These are phyloP conservation scores for Saccharum officinarum DNA, from an alignment of 176 grass and related monocot genomes.

Conservation along the genomic window DNA sequence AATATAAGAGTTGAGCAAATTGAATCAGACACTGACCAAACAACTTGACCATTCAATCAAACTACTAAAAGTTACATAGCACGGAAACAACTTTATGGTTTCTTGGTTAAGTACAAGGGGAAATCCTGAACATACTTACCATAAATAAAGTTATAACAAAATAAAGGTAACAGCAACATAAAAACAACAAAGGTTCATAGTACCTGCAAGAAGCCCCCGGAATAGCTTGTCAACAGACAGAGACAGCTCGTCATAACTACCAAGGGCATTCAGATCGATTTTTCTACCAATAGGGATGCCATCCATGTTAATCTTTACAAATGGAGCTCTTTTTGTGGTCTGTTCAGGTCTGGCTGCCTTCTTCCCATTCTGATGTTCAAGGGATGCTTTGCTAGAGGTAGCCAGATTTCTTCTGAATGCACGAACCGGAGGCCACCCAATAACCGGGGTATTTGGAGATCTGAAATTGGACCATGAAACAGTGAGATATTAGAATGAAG, in stretches of 20 bases:
- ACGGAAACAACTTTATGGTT: not conserved
- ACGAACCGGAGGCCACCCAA: conserved; percentile 87
- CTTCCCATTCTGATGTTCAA: conserved; percentile 39
- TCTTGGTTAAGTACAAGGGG: not conserved
- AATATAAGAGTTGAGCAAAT: not conserved
- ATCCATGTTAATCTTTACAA: conserved; percentile 82
- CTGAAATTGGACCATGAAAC: conserved; percentile 25
- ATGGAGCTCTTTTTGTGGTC: conserved; percentile 40
- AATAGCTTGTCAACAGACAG: conserved; percentile 55
- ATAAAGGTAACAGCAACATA: not conserved
- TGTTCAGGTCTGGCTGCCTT: conserved; percentile 25
- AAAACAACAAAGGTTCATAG: not conserved
- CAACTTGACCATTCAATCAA: not conserved
- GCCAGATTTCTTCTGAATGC: conserved; percentile 86
- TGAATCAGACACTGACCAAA: not conserved
- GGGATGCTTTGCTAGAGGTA: conserved; percentile 36
- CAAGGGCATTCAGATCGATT: conserved; percentile 47
- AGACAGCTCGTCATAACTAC: conserved; percentile 57
- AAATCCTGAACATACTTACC: not conserved
- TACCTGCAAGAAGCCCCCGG: conserved; percentile 58
- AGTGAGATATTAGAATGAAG: not conserved
- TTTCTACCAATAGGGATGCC: conserved; percentile 73
- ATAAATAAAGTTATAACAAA: not conserved
- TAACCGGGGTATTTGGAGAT: conserved; percentile 49
- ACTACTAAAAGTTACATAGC: not conserved